Evolutionary conservation across 371 early-diverging fungal species (phyloP).

Genomic region (Mucor mucedo): DNA sequence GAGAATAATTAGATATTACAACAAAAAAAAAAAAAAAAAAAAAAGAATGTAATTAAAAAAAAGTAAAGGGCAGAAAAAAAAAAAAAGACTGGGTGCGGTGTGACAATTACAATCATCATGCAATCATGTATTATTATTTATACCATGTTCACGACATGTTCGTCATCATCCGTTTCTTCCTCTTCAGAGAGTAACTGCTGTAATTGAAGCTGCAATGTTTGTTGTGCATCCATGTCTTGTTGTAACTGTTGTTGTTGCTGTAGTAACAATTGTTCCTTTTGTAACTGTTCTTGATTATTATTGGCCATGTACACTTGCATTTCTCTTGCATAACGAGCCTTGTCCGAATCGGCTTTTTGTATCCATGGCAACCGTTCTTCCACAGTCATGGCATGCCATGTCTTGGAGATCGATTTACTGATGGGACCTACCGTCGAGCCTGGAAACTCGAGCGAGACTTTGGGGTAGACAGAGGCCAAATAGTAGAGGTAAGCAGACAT

Average conservation of each 20-base stretch:
- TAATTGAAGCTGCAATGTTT: neutral
- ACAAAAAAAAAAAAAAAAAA: neutral
- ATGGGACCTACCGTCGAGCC: conserved; percentile 77
- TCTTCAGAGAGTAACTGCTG: conserved; percentile 6
- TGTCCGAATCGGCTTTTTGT: conserved; percentile 71
- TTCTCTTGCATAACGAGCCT: conserved; percentile 78
- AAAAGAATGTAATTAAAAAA: neutral
- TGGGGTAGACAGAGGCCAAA: conserved; percentile 50
- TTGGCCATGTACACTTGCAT: conserved; percentile 61
- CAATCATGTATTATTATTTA: conserved; percentile 7
- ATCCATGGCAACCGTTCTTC: conserved; percentile 69
- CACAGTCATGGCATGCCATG: conserved; percentile 69
- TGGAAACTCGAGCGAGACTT: conserved; percentile 39
- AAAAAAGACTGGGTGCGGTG: neutral
- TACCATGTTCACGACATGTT: conserved; percentile 21
- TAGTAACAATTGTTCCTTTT: neutral
- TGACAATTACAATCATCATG: neutral
- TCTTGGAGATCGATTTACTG: conserved; percentile 67
- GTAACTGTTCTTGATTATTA: conserved; percentile 25
- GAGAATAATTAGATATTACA: neutral
- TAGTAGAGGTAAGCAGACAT: conserved; percentile 81
- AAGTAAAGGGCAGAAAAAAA: conserved; percentile 4
- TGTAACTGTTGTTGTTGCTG: neutral
- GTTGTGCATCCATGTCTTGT: neutral
- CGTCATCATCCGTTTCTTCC: conserved; percentile 2